Conservation (phyloP, 805 yeast species). For the Starmerella gropengiesseri region DNA sequence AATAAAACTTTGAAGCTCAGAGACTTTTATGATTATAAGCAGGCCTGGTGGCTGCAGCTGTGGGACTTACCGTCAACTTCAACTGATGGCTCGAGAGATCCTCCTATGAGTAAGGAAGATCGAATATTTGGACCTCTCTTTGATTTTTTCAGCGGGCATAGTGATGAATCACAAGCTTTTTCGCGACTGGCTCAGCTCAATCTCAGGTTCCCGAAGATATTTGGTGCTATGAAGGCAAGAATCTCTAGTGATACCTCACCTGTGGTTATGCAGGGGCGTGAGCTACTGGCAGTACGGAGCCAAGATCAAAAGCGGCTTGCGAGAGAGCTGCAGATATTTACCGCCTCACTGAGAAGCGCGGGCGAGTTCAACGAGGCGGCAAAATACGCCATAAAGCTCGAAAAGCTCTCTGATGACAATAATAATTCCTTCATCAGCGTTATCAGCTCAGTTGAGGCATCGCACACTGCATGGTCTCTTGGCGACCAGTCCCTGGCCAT, state of each 20-base stretch:
- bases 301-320: slow-evolving; percentile 1
- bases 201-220: background rate
- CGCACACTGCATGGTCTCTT: slow-evolving; percentile 55
- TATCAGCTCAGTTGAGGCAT: slow-evolving; percentile 35
- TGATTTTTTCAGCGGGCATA: slow-evolving; percentile 1
- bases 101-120: background rate
- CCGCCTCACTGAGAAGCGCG: slow-evolving; percentile 18
- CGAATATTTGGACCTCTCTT: slow-evolving; percentile 26
- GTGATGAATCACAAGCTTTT: background rate
- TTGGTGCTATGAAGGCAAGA: background rate
- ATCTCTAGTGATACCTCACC: background rate
- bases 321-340: slow-evolving; percentile 9
- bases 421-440: background rate
- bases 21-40: slow-evolving; percentile 13
- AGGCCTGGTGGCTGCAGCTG: slow-evolving; percentile 60
- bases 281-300: slow-evolving; percentile 27
- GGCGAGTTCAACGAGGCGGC: slow-evolving; percentile 24
- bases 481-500: slow-evolving; percentile 50
- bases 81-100: background rate
- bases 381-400: slow-evolving; percentile 23
- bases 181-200: background rate
- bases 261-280: slow-evolving; percentile 14
- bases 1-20: background rate
- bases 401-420: slow-evolving; percentile 5
- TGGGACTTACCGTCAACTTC: slow-evolving; percentile 55